Percentiles rank a stretch among this genome's conserved stretches.
Evolutionary conservation across 805 yeast species (phyloP).

Genomic region (Ogataea paraovalis): DNA sequence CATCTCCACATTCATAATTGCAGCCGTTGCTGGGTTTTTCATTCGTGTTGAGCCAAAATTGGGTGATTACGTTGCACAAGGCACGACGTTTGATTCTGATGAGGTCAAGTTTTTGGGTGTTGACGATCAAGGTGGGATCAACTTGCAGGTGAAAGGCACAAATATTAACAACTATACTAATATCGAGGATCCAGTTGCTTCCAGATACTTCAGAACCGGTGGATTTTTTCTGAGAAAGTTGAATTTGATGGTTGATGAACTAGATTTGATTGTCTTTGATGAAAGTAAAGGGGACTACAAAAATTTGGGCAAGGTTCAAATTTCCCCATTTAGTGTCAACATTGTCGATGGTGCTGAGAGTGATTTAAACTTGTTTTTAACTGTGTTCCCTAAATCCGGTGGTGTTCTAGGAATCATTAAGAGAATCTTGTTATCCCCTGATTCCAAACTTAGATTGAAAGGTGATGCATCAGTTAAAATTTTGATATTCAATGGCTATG

Average conservation of each 20-base stretch:
- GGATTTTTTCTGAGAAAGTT: constrained; percentile 29
- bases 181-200: constrained; percentile 26
- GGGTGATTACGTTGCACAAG: constrained; percentile 30
- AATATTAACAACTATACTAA: constrained; percentile 29
- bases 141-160: constrained; percentile 30
- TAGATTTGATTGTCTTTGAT: constrained; percentile 29
- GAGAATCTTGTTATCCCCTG: constrained; percentile 29
- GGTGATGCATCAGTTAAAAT: constrained; percentile 34
- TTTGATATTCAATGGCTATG: constrained; percentile 29
- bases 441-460: constrained; percentile 27
- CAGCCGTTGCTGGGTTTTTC: constrained; percentile 10
- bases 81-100: constrained; percentile 30
- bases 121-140: constrained; percentile 30
- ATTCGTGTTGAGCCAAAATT: constrained; percentile 23
- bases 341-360: constrained; percentile 27
- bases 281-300: constrained; percentile 19
- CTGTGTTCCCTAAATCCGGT: constrained; percentile 31
- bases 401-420: constrained; percentile 33
- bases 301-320: constrained; percentile 30
- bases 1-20: constrained; percentile 10
- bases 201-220: constrained; percentile 29
- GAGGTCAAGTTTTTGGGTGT: constrained; percentile 30
- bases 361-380: constrained; percentile 25
- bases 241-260: constrained; percentile 27
- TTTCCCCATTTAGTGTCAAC: constrained; percentile 32